Base-by-base conservation (phyloP, 2,329 filamentous ascomycete genomes). In the Davidsoniella neocaledoniae region DNA sequence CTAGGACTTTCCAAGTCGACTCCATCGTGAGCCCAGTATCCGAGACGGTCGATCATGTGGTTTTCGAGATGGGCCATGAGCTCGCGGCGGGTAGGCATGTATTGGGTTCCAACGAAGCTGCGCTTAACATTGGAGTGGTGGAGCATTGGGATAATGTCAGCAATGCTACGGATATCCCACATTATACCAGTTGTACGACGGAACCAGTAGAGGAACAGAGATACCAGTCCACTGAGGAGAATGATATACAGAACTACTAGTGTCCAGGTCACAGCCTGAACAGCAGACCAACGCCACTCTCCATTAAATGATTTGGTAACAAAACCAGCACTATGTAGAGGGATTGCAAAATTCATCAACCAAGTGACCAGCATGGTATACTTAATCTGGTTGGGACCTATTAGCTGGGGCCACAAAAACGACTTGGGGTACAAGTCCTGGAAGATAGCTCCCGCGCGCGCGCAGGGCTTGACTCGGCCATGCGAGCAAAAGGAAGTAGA, bases 101-200 rank as follows among this genome's bases (percentile, higher is more conserved):
- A 75, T 57, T 88, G 82, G 0, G 80, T 78, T 3, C 77, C 76
- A 10, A 74, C 70, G 62, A 87, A 94, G 58, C 83, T 81, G 19
- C 71, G 68, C 45, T 87, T 71, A 16, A 81, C 77, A 62, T 94
- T 94, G 55, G 85, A 88, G 53, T 83, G 76, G 55, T 86, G 81
- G 23, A 94, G 71, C 9, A 95, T 70, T 1, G 81, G 76, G 41
- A 91, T 73, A 37, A 94, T 67, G 60, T 95, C 87, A 2, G 84
- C 88, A 6, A 95, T 68, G 21, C 81, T 90, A 43, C 81, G 73
- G 2, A 86, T 75, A 60, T 94, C 86, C 88, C 88, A 95, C 59
- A 82, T 74, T 54, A 94, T 68, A 0, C 87, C 87, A 0, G 86
- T 93, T 57, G 71, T 72, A 26, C 74, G 70, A 19, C 70, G 64